Percentiles rank a stretch among this genome's conserved stretches.
Evolutionary conservation across 768 basidiomycete genomes (phyloP).

Genomic region (Agaricus bisporus): DNA sequence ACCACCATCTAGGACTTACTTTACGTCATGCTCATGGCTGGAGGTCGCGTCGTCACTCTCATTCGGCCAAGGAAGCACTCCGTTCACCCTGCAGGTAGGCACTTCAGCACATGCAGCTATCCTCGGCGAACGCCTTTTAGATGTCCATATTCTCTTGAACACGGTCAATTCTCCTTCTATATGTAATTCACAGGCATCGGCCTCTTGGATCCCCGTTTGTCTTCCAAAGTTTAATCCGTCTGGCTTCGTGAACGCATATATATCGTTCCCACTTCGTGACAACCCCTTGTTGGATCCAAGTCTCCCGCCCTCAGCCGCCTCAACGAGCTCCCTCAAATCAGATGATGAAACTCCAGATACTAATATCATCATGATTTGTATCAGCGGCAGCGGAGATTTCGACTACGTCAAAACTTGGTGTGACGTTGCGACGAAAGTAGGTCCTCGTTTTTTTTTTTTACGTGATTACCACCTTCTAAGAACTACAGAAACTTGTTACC

Average conservation of each 20-base stretch:
- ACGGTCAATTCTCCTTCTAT: conserved; percentile 82
- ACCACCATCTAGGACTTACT: conserved; percentile 65
- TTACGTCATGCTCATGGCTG: conserved; percentile 83
- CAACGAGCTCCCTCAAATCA: conserved; percentile 2
- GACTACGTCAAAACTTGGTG: conserved; percentile 79
- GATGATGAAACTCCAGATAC: not conserved
- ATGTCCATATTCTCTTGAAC: conserved; percentile 90
- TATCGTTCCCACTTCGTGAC: conserved; percentile 59
- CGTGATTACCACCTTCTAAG: not conserved
- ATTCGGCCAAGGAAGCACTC: conserved; percentile 90
- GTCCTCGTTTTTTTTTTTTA: not conserved
- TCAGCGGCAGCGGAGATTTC: conserved; percentile 80
- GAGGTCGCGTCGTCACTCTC: conserved; percentile 75
- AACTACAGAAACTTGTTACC: conserved; percentile 52
- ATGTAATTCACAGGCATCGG: conserved; percentile 68
- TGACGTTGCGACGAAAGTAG: conserved; percentile 55
- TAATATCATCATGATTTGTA: conserved; percentile 63
- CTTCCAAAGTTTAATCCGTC: conserved; percentile 89
- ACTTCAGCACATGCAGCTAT: not conserved
- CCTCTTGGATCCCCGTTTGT: conserved; percentile 94
- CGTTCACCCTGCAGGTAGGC: conserved; percentile 83
- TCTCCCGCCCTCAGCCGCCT: conserved; percentile 12
- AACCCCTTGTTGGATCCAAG: conserved; percentile 17
- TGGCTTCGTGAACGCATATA: conserved; percentile 89
- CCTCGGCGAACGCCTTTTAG: conserved; percentile 27